Evolutionary conservation across 768 basidiomycete genomes (phyloP).

Genomic region (Wakefieldia striispora): DNA sequence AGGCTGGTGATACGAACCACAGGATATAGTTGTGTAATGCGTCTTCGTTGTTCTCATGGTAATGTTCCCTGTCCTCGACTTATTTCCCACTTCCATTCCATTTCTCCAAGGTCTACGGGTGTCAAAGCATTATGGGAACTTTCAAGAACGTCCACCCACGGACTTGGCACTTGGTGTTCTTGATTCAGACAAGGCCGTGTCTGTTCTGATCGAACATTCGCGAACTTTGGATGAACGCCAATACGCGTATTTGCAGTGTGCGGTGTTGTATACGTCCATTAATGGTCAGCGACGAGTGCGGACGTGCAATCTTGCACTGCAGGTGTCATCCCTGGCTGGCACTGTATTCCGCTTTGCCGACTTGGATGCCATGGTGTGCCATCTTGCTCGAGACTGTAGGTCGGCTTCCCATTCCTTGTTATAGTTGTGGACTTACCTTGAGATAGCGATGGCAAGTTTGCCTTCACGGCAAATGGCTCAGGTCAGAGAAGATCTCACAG

Average conservation of each 20-base stretch:
- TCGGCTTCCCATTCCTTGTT: constrained; percentile 3
- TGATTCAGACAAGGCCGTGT: constrained; percentile 79
- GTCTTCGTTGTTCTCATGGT: constrained; percentile 87
- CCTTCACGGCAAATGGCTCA: constrained; percentile 56
- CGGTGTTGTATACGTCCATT: constrained; percentile 80
- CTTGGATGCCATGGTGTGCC: constrained; percentile 75
- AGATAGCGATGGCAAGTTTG: constrained; percentile 67
- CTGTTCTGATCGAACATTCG: constrained; percentile 71
- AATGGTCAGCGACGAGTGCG: constrained; percentile 81
- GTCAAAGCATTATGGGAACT: constrained; percentile 68
- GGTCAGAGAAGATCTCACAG: constrained; percentile 84
- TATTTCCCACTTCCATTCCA: constrained; percentile 6
- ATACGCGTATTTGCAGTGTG: constrained; percentile 81
- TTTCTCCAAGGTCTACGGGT: constrained; percentile 55
- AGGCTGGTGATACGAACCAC: constrained; percentile 67
- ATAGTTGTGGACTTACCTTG: not conserved
- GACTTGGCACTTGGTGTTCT: constrained; percentile 79
- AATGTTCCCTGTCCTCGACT: constrained; percentile 13
- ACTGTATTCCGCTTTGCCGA: constrained; percentile 92
- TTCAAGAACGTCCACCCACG: constrained; percentile 61
- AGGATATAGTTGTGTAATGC: constrained; percentile 76
- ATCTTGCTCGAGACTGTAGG: constrained; percentile 77
- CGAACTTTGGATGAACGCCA: constrained; percentile 64
- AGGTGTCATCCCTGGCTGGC: constrained; percentile 78
- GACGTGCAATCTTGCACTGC: constrained; percentile 81